These are phyloP conservation scores for Corinectria fuckeliana DNA, from an alignment of 2,329 filamentous ascomycete species.

Conservation along the genomic window DNA sequence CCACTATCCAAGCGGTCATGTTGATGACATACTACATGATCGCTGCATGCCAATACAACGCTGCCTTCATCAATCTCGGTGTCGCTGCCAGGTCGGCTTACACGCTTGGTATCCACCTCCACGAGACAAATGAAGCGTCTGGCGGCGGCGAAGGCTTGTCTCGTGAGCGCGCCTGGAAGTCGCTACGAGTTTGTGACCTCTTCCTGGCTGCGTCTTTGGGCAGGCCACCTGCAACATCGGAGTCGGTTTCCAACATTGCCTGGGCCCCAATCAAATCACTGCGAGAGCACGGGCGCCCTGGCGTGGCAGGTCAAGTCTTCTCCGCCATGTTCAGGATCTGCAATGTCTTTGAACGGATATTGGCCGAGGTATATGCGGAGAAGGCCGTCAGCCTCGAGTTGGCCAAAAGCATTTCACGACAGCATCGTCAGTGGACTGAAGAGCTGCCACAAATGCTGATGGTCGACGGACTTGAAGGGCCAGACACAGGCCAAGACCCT, in stretches of 20 bases:
- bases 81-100: neutral
- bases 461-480: neutral
- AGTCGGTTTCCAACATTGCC: neutral
- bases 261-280: neutral
- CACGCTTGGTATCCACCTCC: neutral
- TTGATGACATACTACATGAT: slow-evolving; percentile 1
- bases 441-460: neutral
- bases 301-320: neutral
- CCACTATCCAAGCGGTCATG: neutral
- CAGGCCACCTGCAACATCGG: neutral
- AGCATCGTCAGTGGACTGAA: slow-evolving; percentile 4
- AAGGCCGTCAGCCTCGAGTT: slow-evolving; percentile 5
- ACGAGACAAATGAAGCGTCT: slow-evolving; percentile 1
- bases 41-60: slow-evolving; percentile 2
- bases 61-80: neutral
- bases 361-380: neutral
- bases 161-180: slow-evolving; percentile 7
- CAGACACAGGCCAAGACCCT: neutral
- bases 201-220: slow-evolving; percentile 1
- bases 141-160: neutral
- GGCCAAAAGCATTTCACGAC: neutral
- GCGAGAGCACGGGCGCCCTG: neutral
- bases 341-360: slow-evolving; percentile 1
- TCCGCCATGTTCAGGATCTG: slow-evolving; percentile 10
- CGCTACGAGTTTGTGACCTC: neutral